These are phyloP conservation scores for Stachybotrys chlorohalonatus DNA, from an alignment of 2,329 filamentous ascomycete genomes.

Conservation along the genomic window DNA sequence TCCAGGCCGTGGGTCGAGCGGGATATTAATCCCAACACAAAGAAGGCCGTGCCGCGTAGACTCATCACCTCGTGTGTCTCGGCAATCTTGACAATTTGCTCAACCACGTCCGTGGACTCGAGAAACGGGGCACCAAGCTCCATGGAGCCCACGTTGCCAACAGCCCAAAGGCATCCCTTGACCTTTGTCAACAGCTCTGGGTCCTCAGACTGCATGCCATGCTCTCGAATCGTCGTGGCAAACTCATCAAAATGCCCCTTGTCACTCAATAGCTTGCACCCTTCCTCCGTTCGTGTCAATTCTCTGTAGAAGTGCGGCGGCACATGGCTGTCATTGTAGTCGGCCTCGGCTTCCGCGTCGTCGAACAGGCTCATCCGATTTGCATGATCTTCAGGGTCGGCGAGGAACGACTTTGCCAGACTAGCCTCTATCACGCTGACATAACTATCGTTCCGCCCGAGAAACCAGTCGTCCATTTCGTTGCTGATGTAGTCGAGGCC, in stretches of 20 bases:
- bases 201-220: slow-evolving; percentile 78
- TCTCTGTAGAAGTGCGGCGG: slow-evolving; percentile 98
- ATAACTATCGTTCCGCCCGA: slow-evolving; percentile 94
- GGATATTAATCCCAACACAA: slow-evolving; percentile 86
- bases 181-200: slow-evolving; percentile 81
- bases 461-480: slow-evolving; percentile 99
- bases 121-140: slow-evolving; percentile 91
- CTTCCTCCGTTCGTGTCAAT: slow-evolving; percentile 83
- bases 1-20: slow-evolving; percentile 86
- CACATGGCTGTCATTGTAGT: slow-evolving; percentile 57
- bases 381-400: slow-evolving; percentile 49
- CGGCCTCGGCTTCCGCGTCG: slow-evolving; percentile 45
- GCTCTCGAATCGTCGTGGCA: slow-evolving; percentile 76
- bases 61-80: slow-evolving; percentile 85
- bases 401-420: slow-evolving; percentile 74
- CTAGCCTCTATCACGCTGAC: slow-evolving; percentile 94
- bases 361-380: slow-evolving; percentile 50
- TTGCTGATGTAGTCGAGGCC: slow-evolving; percentile 97
- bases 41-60: slow-evolving; percentile 90
- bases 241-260: slow-evolving; percentile 98
- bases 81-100: slow-evolving; percentile 79
- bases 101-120: slow-evolving; percentile 80
- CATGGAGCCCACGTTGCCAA: slow-evolving; percentile 97
- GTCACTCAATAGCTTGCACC: slow-evolving; percentile 78
- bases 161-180: slow-evolving; percentile 94